Evolutionary conservation across 2,329 filamentous ascomycete genomes (phyloP).

Genomic region (Penicillium sp.): DNA sequence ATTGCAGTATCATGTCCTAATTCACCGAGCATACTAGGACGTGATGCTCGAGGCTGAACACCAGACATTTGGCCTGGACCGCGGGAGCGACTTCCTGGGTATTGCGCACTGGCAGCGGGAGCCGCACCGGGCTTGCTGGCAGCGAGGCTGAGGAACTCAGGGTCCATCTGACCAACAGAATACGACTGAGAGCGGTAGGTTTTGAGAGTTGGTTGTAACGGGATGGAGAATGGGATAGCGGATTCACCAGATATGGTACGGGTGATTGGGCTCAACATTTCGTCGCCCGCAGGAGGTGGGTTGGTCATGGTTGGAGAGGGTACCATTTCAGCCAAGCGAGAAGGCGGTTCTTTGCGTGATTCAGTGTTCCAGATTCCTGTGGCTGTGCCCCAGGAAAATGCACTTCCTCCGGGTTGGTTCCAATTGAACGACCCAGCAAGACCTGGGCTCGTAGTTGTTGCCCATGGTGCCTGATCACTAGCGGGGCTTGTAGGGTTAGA

Average conservation of each 20-base stretch:
- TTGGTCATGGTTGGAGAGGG: conserved; percentile 69
- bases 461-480: conserved; percentile 58
- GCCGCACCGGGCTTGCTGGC: conserved; percentile 33
- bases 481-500: conserved; percentile 81
- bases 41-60: conserved; percentile 77
- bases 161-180: conserved; percentile 85
- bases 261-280: conserved; percentile 53
- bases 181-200: conserved; percentile 95
- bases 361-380: conserved; percentile 82
- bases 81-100: conserved; percentile 36
- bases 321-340: conserved; percentile 71
- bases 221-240: conserved; percentile 78
- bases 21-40: conserved; percentile 49
- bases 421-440: conserved; percentile 44
- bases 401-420: conserved; percentile 46
- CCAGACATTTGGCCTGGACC: conserved; percentile 58
- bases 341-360: conserved; percentile 70
- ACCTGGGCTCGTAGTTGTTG: conserved; percentile 36
- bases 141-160: conserved; percentile 52
- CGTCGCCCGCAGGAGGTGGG: conserved; percentile 51
- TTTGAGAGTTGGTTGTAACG: conserved; percentile 85
- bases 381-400: conserved; percentile 71
- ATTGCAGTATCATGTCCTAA: conserved; percentile 48
- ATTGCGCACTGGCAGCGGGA: conserved; percentile 22
- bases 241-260: conserved; percentile 53